Conservation (phyloP, 83 land plant genomes). For the Picea mariana region DNA sequence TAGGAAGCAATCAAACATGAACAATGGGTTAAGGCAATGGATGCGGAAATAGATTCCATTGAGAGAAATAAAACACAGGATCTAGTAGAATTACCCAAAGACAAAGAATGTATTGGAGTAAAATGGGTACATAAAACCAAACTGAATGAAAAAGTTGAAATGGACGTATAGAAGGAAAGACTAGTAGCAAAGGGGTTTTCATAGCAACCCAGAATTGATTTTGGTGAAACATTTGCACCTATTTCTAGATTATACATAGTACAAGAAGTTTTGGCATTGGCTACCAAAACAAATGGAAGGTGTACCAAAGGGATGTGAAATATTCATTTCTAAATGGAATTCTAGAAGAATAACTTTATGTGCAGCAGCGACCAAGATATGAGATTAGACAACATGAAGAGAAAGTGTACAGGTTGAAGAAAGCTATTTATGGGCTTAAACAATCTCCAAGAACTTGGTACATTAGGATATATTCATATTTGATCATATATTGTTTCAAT, state of each 20-base stretch:
- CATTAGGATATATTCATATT: neutral
- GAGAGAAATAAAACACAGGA: too few species aligned
- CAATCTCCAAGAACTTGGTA: neutral
- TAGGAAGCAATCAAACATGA: too few species aligned
- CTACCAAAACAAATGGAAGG: neutral
- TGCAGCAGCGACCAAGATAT: neutral
- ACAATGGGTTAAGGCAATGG: too few species aligned
- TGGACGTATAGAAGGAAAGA: neutral
- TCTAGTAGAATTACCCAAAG: neutral
- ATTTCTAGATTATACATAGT: neutral
- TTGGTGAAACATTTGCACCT: neutral
- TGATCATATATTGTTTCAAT: neutral
- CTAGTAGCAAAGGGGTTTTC: neutral
- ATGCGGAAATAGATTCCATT: too few species aligned
- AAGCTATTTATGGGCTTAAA: neutral
- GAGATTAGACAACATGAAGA: neutral
- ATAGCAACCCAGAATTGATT: neutral
- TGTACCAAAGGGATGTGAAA: neutral
- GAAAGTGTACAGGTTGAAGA: neutral
- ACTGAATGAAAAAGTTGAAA: neutral
- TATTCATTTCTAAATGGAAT: too few species aligned
- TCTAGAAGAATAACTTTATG: neutral
- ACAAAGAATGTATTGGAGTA: neutral
- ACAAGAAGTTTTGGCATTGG: neutral
- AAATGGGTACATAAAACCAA: neutral